phyloP scores from a whole-genome alignment of 306 rosid species.

The Pterocarpus santalinus region DNA sequence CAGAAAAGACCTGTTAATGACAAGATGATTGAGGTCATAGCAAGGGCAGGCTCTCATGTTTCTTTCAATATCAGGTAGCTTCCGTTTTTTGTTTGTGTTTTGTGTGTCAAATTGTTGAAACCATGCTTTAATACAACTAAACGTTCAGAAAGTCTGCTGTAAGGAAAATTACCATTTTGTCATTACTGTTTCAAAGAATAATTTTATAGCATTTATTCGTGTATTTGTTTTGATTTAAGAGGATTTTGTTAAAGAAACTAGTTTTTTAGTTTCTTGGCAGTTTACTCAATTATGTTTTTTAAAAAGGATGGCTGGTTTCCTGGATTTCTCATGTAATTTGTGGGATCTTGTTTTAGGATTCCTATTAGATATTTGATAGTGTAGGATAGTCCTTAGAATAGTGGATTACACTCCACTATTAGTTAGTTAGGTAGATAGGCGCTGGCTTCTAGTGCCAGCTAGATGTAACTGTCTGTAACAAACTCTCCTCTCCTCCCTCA shows the following conservation, averaged over 20 bases:
- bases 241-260: not conserved
- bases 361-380: not conserved
- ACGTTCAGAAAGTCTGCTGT: conserved; percentile 26
- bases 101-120: conserved; percentile 17
- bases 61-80: conserved; percentile 76
- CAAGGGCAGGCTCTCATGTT: conserved; percentile 68
- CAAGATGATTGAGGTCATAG: conserved; percentile 77
- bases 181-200: conserved; percentile 34
- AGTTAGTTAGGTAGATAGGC: no score
- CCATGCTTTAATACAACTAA: conserved; percentile 26
- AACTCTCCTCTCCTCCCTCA: no score
- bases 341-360: not conserved
- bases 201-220: not conserved
- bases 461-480: no score
- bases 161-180: not conserved
- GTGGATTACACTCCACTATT: no score
- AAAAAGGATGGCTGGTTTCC: not conserved
- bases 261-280: not conserved
- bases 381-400: no score
- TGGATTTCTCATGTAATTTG: not conserved
- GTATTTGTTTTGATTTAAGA: conserved; percentile 13
- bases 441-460: no score
- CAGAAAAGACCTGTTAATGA: conserved; percentile 60
- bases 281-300: not conserved
- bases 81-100: conserved; percentile 31